Conservation (phyloP, 2,329 filamentous ascomycete species). For the Pseudogymnoascus sp. region DNA sequence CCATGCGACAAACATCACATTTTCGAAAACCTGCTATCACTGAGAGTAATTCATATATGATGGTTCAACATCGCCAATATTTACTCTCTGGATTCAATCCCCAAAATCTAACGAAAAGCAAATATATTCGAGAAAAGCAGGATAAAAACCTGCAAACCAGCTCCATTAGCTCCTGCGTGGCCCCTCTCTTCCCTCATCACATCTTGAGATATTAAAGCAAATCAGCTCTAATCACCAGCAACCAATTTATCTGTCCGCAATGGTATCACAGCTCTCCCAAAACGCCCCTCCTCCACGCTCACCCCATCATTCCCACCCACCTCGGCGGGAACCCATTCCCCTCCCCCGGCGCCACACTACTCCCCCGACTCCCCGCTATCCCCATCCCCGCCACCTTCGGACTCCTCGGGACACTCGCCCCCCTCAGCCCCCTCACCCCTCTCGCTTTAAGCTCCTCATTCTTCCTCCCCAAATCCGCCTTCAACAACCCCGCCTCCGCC, state of each 20-base stretch:
- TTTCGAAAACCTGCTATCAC: background rate
- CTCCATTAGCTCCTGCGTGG: background rate
- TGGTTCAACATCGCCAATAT: background rate
- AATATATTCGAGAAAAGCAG: background rate
- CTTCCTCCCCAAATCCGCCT: constrained; percentile 32
- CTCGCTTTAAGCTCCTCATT: constrained; percentile 31
- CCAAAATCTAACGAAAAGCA: background rate
- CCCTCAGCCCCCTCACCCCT: constrained; percentile 32
- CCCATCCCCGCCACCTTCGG: constrained; percentile 21
- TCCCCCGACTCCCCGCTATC: constrained; percentile 21
- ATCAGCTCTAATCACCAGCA: background rate
- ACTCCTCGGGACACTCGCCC: constrained; percentile 24
- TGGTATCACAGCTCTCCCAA: constrained; percentile 4
- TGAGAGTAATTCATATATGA: background rate
- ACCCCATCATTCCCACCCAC: background rate
- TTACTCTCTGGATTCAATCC: background rate
- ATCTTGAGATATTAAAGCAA: background rate
- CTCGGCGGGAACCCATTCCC: constrained; percentile 2
- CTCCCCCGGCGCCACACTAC: constrained; percentile 8
- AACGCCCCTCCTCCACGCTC: background rate
- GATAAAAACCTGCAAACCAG: background rate
- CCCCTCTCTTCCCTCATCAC: background rate
- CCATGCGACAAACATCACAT: background rate
- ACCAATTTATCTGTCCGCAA: background rate
- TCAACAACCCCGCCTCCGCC: constrained; percentile 23